Conservation (phyloP, 208 protist species). For the Angomonas deanei region DNA sequence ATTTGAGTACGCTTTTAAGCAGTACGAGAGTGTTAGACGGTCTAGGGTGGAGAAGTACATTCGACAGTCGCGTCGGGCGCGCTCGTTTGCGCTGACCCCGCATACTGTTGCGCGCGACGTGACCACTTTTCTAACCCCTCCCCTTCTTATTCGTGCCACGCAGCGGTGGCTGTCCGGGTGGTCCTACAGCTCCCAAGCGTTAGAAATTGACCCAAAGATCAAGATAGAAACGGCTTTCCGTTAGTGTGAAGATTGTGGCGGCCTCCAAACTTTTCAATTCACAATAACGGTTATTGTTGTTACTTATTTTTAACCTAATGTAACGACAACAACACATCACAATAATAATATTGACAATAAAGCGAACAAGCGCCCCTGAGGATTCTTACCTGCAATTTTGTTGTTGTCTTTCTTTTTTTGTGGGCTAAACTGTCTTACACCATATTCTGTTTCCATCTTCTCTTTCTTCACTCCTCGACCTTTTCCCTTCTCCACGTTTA, state of each 20-base stretch:
- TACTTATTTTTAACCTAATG: too few species aligned
- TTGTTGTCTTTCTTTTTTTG: not conserved
- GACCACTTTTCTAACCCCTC: slow-evolving; percentile 20
- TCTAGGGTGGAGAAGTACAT: slow-evolving; percentile 86
- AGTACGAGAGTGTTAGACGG: slow-evolving; percentile 78
- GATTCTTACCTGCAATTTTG: not conserved
- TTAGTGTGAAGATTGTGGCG: too few species aligned
- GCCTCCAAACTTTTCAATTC: not conserved
- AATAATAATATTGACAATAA: not conserved
- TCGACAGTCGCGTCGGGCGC: slow-evolving; percentile 72
- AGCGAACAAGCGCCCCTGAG: too few species aligned
- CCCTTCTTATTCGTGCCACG: not conserved
- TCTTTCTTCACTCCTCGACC: slow-evolving; percentile 2
- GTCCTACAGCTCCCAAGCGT: slow-evolving; percentile 78
- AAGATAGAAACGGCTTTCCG: slow-evolving; percentile 80
- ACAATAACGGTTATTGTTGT: too few species aligned
- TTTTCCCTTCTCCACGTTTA: not conserved
- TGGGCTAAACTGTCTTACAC: not conserved
- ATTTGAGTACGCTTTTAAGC: slow-evolving; percentile 80
- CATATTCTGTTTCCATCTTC: not conserved
- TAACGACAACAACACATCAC: too few species aligned
- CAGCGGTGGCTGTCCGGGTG: slow-evolving; percentile 81
- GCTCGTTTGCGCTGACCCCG: slow-evolving; percentile 46
- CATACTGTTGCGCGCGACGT: slow-evolving; percentile 45
- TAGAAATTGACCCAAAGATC: slow-evolving; percentile 81